Evolutionary conservation across 352 stramenopile species (phyloP).

Genomic region (Thalassiosira mediterranea): DNA sequence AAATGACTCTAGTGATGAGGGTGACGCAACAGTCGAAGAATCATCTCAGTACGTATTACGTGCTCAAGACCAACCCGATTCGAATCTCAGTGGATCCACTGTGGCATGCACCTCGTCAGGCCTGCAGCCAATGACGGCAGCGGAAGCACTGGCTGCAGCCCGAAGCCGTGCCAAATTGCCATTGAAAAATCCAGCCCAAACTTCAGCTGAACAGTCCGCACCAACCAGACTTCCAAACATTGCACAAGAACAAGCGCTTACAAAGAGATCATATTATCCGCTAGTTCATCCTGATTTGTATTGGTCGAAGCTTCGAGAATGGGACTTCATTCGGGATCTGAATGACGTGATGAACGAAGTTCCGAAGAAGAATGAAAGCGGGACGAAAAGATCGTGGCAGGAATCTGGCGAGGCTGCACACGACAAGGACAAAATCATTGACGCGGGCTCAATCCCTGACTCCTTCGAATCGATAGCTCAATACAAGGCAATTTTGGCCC

Average conservation of each 20-base stretch:
- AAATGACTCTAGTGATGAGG: too few species aligned
- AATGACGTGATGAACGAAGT: slow-evolving; percentile 27
- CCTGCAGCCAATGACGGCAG: slow-evolving; percentile 24
- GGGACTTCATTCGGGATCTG: slow-evolving; percentile 46
- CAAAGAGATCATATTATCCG: slow-evolving; percentile 41
- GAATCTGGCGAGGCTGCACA: slow-evolving; percentile 3
- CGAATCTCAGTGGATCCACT: too few species aligned
- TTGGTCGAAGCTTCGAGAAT: slow-evolving; percentile 44
- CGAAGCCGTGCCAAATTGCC: slow-evolving; percentile 10
- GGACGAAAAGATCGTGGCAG: slow-evolving; percentile 6
- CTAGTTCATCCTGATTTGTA: slow-evolving; percentile 48
- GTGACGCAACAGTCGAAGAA: too few species aligned
- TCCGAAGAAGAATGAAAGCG: slow-evolving; percentile 3
- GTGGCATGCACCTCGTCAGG: too few species aligned
- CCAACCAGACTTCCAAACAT: too few species aligned
- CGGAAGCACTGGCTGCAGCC: slow-evolving; percentile 26
- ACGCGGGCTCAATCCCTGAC: slow-evolving; percentile 31
- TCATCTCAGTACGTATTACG: too few species aligned
- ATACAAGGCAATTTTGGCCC: slow-evolving; percentile 57
- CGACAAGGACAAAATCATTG: not conserved
- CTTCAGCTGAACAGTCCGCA: too few species aligned
- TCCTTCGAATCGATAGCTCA: slow-evolving; percentile 50
- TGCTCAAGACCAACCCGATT: too few species aligned
- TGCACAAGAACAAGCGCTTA: too few species aligned
- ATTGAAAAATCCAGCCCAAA: not conserved